A percentile compares a stretch with the other conserved stretches of the same genome.
phyloP scores from a whole-genome alignment of 2,329 filamentous ascomycete genomes.

The Penicillium sp. region DNA sequence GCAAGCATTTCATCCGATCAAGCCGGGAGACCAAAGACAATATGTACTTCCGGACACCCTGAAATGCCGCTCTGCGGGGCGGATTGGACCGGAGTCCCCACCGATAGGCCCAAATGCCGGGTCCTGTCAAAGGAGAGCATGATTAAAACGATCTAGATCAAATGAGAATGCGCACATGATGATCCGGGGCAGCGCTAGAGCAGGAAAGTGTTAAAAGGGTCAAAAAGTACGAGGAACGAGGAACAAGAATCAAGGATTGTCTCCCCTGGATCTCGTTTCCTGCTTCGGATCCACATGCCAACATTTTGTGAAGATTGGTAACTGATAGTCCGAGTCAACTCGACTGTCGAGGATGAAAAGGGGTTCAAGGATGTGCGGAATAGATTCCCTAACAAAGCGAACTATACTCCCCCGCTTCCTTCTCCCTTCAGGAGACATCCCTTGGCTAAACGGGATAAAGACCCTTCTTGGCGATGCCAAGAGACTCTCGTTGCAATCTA shows the following conservation, averaged over 20 bases:
- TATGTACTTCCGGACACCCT: background rate
- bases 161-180: slow-evolving; percentile 8
- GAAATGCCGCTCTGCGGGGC: slow-evolving; percentile 7
- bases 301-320: background rate
- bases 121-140: background rate
- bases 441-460: background rate
- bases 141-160: background rate
- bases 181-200: slow-evolving; percentile 2
- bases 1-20: slow-evolving; percentile 6
- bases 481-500: background rate
- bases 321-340: background rate
- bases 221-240: background rate
- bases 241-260: background rate
- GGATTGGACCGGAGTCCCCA: slow-evolving; percentile 14
- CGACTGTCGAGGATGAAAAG: background rate
- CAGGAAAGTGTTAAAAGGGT: background rate
- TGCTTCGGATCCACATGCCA: slow-evolving; percentile 1
- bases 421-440: background rate
- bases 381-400: background rate
- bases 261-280: slow-evolving; percentile 3
- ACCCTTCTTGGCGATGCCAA: background rate
- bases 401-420: background rate
- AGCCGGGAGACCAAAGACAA: slow-evolving; percentile 4
- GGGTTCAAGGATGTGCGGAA: background rate
- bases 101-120: slow-evolving; percentile 4